Percentiles rank a stretch among this genome's conserved stretches.
These are phyloP conservation scores for Jacaranda copaia DNA, from an alignment of 257 asterid genomes.

Conservation along the genomic window DNA sequence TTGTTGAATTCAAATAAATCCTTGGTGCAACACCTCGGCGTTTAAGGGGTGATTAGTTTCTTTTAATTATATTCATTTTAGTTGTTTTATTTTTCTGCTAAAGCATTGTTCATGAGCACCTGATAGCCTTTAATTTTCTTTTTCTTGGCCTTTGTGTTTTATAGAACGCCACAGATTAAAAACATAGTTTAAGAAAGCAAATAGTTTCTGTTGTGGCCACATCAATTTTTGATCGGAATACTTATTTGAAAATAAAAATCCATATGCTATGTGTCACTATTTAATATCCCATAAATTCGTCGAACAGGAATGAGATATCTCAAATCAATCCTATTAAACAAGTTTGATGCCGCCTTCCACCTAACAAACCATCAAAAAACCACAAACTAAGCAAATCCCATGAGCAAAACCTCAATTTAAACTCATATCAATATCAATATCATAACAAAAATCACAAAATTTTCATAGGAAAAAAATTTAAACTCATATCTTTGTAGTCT, in stretches of 20 bases:
- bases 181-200: constrained; percentile 3
- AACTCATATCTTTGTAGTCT: no score
- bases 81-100: no score
- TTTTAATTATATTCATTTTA: no score
- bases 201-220: neutral
- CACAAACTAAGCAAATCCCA: no score
- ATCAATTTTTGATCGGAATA: neutral
- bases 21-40: neutral
- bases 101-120: no score
- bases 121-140: no score
- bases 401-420: no score
- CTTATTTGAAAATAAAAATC: neutral
- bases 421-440: no score
- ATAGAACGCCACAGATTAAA: neutral
- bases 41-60: neutral
- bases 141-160: neutral
- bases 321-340: neutral
- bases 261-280: neutral
- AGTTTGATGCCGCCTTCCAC: no score
- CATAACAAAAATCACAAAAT: no score
- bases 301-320: neutral
- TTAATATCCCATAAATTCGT: neutral
- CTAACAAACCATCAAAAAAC: no score
- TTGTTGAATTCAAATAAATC: neutral
- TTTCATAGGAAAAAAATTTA: no score